These are phyloP conservation scores for Gaeumannomyces sp. DNA, from an alignment of 2,329 filamentous ascomycete species.

Conservation along the genomic window DNA sequence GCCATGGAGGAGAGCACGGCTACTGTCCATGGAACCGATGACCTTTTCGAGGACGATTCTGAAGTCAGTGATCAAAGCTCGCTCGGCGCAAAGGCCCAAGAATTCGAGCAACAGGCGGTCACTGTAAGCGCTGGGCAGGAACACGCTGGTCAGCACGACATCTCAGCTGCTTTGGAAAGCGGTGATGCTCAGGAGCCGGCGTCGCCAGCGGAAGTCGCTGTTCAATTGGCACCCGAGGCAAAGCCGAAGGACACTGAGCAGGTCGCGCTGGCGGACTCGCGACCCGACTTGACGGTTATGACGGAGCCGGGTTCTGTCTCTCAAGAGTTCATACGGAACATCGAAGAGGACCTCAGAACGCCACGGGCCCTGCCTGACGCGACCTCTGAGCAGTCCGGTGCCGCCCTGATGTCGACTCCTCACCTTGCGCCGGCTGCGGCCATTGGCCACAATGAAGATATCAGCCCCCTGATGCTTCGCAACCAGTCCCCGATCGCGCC, in stretches of 20 bases:
- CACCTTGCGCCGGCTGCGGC: slow-evolving; percentile 9
- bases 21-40: slow-evolving; percentile 29
- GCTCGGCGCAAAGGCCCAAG: not conserved
- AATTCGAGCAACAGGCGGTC: not conserved
- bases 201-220: not conserved
- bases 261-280: not conserved
- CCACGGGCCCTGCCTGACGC: slow-evolving; percentile 9
- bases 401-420: slow-evolving; percentile 11
- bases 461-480: slow-evolving; percentile 16
- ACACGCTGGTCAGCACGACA: not conserved
- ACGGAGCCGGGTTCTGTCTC: not conserved
- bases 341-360: not conserved
- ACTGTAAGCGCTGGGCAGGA: too few species aligned
- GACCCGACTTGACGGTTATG: slow-evolving; percentile 10
- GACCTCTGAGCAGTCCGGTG: not conserved
- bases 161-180: not conserved
- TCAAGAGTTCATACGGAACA: not conserved
- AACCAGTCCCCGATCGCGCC: slow-evolving; percentile 13
- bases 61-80: slow-evolving; percentile 3
- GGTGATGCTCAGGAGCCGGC: not conserved
- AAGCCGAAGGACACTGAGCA: not conserved
- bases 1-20: slow-evolving; percentile 20
- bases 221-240: not conserved
- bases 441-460: slow-evolving; percentile 12
- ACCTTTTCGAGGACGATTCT: slow-evolving; percentile 25